Evolutionary conservation across 129 eudicot species (phyloP), one percentile per base, ranked within the genome.

Genomic region (Saposhnikovia divaricata): DNA sequence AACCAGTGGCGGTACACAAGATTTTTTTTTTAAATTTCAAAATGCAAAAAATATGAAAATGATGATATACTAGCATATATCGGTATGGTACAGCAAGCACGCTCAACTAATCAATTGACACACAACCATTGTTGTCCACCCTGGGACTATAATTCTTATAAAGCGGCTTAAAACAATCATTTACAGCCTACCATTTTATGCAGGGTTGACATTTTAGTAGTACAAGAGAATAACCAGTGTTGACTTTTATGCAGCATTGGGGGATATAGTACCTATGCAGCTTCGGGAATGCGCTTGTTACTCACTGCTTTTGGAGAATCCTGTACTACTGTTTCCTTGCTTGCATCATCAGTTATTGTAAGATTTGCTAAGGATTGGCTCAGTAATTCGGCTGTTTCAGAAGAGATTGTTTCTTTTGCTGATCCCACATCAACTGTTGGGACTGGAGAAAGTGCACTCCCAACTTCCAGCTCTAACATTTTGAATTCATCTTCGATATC

Each of bases 401-500:
- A 51, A 47, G 79, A 81, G 77, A 61, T 85, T 5, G 79, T 75
- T 53, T 46, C 81, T 71, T 77, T 77, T 14, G 85, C 18, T 61
- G 80, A 86, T 16, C 82, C 86, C 46, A 72, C 71, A 25, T 59
- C 80, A 59, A 39, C 23, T 14, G 21, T 27, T 50, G 83, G 73
- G 27, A 15, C 85, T 14, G 80, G 72, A 21, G 72, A 57, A 8
- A 77, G 39, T 77, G 71, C 82, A 71, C 78, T 70, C 8, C 80
- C 78, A 74, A 88, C 81, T 82, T 89, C 93, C 83, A 85, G 48
- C 85, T 85, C 84, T 75, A 93, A 89, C 81, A 78, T 79, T 75
- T 79, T 80, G 34, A 93, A 85, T 85, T 93, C 98, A 42, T 87
- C 91, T 86, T 93, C 96, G 45, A 93, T 31, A 81, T 91, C 98